Percentiles rank a stretch among this genome's conserved stretches.
These are phyloP conservation scores for Penicillium italicum DNA, from an alignment of 2,329 filamentous ascomycete species.

Conservation along the genomic window DNA sequence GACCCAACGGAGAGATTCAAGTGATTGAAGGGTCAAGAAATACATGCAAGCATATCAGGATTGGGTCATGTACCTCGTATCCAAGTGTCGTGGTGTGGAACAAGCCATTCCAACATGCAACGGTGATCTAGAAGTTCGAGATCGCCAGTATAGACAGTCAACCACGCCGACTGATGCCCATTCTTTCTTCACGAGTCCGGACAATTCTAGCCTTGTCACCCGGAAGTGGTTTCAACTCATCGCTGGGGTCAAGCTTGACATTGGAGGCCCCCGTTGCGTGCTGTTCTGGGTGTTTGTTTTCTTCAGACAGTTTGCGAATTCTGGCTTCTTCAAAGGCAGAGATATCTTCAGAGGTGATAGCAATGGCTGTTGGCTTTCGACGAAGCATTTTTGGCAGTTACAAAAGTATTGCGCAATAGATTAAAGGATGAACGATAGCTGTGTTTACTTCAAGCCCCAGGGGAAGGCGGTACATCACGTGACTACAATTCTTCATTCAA, in stretches of 20 bases:
- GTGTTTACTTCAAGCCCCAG: neutral
- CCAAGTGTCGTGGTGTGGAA: neutral
- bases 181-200: conserved; percentile 46
- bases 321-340: conserved; percentile 46
- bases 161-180: conserved; percentile 35
- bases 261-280: conserved; percentile 22
- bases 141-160: conserved; percentile 7
- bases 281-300: conserved; percentile 26
- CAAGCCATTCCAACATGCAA: neutral
- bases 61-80: conserved; percentile 1
- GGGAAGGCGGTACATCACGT: conserved; percentile 14
- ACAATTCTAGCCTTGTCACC: conserved; percentile 49
- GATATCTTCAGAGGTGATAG: conserved; percentile 49
- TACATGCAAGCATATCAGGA: neutral
- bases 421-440: neutral
- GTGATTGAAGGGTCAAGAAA: neutral
- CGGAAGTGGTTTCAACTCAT: conserved; percentile 50
- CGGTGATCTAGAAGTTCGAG: neutral
- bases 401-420: neutral
- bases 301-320: conserved; percentile 28
- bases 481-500: conserved; percentile 5
- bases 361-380: conserved; percentile 50
- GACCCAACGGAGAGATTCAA: neutral
- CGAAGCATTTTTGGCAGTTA: conserved; percentile 43
- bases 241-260: conserved; percentile 44